Conservation (phyloP, 2,329 filamentous ascomycete species). For the Xylariaceae sp. region DNA sequence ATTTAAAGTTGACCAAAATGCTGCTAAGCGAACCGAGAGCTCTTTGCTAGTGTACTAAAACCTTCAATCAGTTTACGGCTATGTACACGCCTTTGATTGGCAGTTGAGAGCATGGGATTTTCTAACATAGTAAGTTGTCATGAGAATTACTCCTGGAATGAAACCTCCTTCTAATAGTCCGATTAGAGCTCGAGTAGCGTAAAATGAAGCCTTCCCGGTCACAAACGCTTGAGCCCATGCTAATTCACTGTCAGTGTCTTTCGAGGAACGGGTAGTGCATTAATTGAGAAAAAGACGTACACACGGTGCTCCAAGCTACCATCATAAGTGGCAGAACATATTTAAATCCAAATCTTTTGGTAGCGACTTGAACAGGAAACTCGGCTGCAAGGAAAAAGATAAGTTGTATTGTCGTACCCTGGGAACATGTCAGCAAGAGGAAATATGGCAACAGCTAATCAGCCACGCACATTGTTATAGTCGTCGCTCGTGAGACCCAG, state of each 20-base stretch:
- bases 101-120: too few species aligned
- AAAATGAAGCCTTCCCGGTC: conserved; percentile 39
- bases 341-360: conserved; percentile 15
- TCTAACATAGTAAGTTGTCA: conserved; percentile 69
- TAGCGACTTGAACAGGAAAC: conserved; percentile 45
- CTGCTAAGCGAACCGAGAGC: conserved; percentile 68
- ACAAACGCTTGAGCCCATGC: conserved; percentile 44
- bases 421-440: not conserved
- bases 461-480: conserved; percentile 43
- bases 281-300: too few species aligned
- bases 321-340: conserved; percentile 6
- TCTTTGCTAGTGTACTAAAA: conserved; percentile 70
- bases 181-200: conserved; percentile 44
- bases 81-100: too few species aligned
- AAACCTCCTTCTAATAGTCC: conserved; percentile 64
- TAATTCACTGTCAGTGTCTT: too few species aligned
- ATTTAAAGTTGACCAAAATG: conserved; percentile 73
- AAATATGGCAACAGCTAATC: not conserved
- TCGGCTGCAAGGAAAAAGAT: conserved; percentile 57
- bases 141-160: conserved; percentile 69
- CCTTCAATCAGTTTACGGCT: too few species aligned
- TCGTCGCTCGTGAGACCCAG: conserved; percentile 47
- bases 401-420: conserved; percentile 56
- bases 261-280: too few species aligned
- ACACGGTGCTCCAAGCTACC: conserved; percentile 10